These are phyloP conservation scores for Aspergillus novoparasiticus DNA, from an alignment of 2,329 filamentous ascomycete genomes.

Conservation along the genomic window DNA sequence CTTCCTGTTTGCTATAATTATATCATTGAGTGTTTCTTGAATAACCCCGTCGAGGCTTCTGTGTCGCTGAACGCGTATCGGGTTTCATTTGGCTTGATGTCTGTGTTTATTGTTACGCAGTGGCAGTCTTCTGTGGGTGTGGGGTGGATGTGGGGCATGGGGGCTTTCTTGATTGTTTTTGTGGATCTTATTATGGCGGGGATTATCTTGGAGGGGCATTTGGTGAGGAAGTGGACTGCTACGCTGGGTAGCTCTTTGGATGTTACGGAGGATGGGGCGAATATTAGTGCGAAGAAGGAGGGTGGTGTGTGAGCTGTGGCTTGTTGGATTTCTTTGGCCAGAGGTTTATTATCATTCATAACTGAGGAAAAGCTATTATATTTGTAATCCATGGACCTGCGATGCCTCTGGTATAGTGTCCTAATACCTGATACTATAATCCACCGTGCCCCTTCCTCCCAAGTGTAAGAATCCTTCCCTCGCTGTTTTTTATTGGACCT, in stretches of 20 bases:
- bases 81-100: conserved; percentile 5
- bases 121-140: conserved; percentile 2
- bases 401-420: too few species aligned
- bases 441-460: too few species aligned
- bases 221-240: conserved; percentile 3
- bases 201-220: conserved; percentile 1
- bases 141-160: conserved; percentile 7
- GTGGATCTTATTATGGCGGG: conserved; percentile 1
- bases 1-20: conserved; percentile 31
- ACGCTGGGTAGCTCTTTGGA: not conserved
- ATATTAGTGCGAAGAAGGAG: conserved; percentile 5
- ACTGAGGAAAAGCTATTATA: too few species aligned
- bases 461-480: too few species aligned
- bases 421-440: too few species aligned
- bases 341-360: too few species aligned
- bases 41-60: conserved; percentile 11
- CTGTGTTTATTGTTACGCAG: conserved; percentile 9
- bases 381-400: too few species aligned
- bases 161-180: conserved; percentile 8
- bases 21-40: conserved; percentile 37
- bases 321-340: too few species aligned
- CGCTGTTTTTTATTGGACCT: too few species aligned
- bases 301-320: not conserved
- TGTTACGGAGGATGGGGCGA: conserved; percentile 7
- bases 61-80: conserved; percentile 8